Base-by-base conservation (phyloP, 495 filamentous ascomycete genomes). In the Tuber magnatum region DNA sequence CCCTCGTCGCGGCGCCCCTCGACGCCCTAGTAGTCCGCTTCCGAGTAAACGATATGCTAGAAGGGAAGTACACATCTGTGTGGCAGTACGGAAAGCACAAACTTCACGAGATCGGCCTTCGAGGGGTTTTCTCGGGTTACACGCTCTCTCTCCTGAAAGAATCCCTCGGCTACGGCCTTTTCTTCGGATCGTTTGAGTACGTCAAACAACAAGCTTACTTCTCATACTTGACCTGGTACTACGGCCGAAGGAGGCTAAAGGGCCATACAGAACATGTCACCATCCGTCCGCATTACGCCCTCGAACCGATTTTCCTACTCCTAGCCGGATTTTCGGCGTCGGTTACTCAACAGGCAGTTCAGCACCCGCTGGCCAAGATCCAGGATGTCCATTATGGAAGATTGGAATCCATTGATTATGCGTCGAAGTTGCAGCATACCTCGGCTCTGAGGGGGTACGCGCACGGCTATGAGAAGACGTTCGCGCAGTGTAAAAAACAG, bases 131-230 rank as follows among this genome's bases (percentile, higher is more conserved):
- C 82, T 91, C 92, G 0, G 94, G 94, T 32, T 97, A 89, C 89
- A 85, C 88, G 22, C 84, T 97, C 12, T 92, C 90, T 0, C 90
- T 96, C 69, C 28, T 93, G 40, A 94, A 94, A 79, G 94, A 97
- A 82, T 88, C 92, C 24, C 84, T 95, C 41, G 94, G 94, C 1
- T 91, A 90, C 80, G 94, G 90, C 14, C 83, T 92, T 24, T 97
- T 97, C 85, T 97, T 97, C 84, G 88, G 89, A 44, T 88, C 88
- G 1, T 97, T 97, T 78, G 94, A 97, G 84, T 94, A 89, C 71
- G 85, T 96, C 78, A 97, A 97, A 82, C 90, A 91, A 14, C 94
- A 97, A 82, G 86, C 86, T 16, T 97, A 94, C 84, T 95, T 95
- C 83, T 86, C 84, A 24, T 97, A 93, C 81, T 85, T 96, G 44